A percentile compares a stretch with the other conserved stretches of the same genome.
phyloP scores from a whole-genome alignment of 2,329 filamentous ascomycete genomes.

The Orbilia oligospora region DNA sequence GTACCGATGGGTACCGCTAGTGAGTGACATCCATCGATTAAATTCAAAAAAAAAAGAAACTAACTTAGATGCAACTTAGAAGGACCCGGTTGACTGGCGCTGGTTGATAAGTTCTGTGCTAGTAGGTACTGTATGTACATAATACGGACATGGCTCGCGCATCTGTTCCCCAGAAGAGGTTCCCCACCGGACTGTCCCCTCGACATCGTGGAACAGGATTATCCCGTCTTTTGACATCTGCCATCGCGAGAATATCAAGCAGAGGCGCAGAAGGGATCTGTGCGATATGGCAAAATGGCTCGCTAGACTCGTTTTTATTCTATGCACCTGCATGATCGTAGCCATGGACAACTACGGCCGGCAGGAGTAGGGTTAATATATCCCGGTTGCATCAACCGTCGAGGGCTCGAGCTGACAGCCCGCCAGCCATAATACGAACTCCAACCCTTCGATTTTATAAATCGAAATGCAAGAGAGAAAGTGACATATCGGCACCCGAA shows the following conservation, averaged over 20 bases:
- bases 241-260: constrained; percentile 6
- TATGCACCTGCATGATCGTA: constrained; percentile 11
- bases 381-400: constrained; percentile 35
- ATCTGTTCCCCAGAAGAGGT: constrained; percentile 27
- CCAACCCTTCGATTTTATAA: constrained; percentile 4
- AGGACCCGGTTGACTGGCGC: constrained; percentile 46
- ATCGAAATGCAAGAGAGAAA: neutral
- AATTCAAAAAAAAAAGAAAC: constrained; percentile 56
- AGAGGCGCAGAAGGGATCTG: constrained; percentile 24
- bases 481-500: constrained; percentile 13
- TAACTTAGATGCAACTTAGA: constrained; percentile 11
- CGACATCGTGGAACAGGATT: constrained; percentile 38
- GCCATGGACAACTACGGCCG: constrained; percentile 1
- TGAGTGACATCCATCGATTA: constrained; percentile 37
- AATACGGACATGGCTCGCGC: constrained; percentile 8
- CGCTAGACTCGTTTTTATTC: constrained; percentile 21
- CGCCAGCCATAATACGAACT: constrained; percentile 6
- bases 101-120: constrained; percentile 25
- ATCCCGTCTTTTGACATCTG: constrained; percentile 22
- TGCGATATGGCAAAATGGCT: constrained; percentile 32
- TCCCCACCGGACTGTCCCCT: constrained; percentile 31
- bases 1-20: constrained; percentile 39
- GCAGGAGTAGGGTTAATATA: constrained; percentile 26
- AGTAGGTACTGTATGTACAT: no score
- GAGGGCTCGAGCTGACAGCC: constrained; percentile 36